Conservation (phyloP, 2,329 filamentous ascomycete species). For the Knufia petricola region DNA sequence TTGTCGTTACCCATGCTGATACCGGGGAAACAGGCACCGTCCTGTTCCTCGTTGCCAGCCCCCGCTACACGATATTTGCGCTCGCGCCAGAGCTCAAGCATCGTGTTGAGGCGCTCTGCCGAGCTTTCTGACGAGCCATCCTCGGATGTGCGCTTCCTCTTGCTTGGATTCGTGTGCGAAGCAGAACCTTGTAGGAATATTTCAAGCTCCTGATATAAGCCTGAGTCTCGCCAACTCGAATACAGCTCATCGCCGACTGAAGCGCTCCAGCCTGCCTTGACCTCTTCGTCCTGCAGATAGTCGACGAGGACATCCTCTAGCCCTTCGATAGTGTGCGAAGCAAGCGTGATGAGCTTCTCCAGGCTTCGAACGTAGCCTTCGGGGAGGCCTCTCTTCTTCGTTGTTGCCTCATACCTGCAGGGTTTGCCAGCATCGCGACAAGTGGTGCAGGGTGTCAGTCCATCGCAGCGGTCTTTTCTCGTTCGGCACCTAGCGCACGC, state of each 20-base stretch:
- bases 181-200: constrained; percentile 31
- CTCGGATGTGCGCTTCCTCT: constrained; percentile 28
- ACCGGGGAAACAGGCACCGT: too few relatives aligned
- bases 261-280: constrained; percentile 34
- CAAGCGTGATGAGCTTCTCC: constrained; percentile 38
- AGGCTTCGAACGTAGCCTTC: constrained; percentile 39
- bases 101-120: neutral
- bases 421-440: constrained; percentile 32
- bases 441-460: constrained; percentile 34
- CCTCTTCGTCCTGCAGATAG: constrained; percentile 27
- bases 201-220: constrained; percentile 31
- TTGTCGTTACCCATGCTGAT: too few relatives aligned
- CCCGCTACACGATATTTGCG: neutral
- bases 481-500: constrained; percentile 38
- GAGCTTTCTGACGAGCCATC: constrained; percentile 14
- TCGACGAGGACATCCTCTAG: constrained; percentile 34
- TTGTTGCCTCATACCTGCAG: constrained; percentile 36
- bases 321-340: constrained; percentile 36
- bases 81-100: neutral
- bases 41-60: neutral
- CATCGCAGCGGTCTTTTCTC: constrained; percentile 33
- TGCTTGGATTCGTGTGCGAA: constrained; percentile 17
- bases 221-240: constrained; percentile 35
- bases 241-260: constrained; percentile 34
- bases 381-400: constrained; percentile 37